Evolutionary conservation across 2,329 filamentous ascomycete species (phyloP), one percentile per base, ranked within the genome.

Genomic region (Sarocladium kiliense): DNA sequence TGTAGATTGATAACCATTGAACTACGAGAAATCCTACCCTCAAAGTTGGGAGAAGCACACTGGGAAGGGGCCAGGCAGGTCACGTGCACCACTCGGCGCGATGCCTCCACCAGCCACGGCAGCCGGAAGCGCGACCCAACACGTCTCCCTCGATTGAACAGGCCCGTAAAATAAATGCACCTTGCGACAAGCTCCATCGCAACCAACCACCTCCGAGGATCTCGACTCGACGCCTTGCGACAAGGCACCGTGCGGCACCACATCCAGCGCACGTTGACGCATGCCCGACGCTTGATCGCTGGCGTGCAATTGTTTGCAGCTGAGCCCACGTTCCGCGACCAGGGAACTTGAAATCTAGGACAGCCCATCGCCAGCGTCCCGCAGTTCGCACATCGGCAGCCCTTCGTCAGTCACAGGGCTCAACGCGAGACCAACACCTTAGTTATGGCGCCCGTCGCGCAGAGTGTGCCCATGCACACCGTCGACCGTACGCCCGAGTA

Each of bases 401-500:
- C 30, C n/a, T 21, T 21, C n/a, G 5, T 51, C 30, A 5, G 11
- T 36, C 11, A 23, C 27, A 16, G 36, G 18, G 12, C 19, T 51
- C 26, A 27, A 51, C 27, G 3, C 18, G 26, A 19, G 3, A 10
- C 10, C n/a, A 23, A 27, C 30, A 10, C 47, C 5, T 3, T 36
- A 6, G 64, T 53, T 36, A 71, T 71, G 69, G 66, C 67, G 32
- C 65, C 68, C 49, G 62, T 68, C 53, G 63, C 66, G 51, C 66
- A 66, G 58, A 72, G 75, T 54, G 65, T 69, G 57, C 68, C 68
- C 53, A 60, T 67, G 61, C 74, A 76, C 63, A 58, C 66, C 54
- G 82, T 86, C 69, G 80, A 85, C 54, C 77, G 78, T 56, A 85
- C 82, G 2, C 74, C 81, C 53, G 89, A 94, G 72, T 91, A 91